A percentile compares a stretch with the other conserved stretches of the same genome.
phyloP scores from a whole-genome alignment of 2,329 filamentous ascomycete genomes.

The Cercospora zeina region DNA sequence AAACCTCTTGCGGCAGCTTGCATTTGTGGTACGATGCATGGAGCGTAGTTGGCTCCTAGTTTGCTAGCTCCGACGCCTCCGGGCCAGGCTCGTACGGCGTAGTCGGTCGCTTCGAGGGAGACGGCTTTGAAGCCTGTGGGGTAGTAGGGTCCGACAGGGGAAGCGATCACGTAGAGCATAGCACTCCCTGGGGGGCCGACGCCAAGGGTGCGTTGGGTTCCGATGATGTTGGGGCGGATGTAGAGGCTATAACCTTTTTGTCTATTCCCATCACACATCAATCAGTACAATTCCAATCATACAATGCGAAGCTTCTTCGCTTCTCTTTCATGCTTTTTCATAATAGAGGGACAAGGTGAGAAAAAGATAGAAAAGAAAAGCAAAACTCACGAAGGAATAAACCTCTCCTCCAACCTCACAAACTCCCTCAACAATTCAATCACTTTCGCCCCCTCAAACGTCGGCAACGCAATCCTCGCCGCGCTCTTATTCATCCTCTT shows the following conservation, averaged over 20 bases:
- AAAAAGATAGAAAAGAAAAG: not conserved
- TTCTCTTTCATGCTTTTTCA: not conserved
- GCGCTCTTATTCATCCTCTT: conserved; percentile 86
- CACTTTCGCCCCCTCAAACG: conserved; percentile 71
- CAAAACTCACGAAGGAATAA: conserved; percentile 73
- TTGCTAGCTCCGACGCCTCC: conserved; percentile 98
- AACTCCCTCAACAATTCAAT: conserved; percentile 81
- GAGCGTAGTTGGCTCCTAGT: conserved; percentile 98
- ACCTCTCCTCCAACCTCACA: conserved; percentile 77
- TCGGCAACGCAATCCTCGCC: conserved; percentile 87
- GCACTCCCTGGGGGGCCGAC: conserved; percentile 90
- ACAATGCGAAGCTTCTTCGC: not conserved
- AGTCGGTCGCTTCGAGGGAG: conserved; percentile 91
- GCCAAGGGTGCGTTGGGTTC: conserved; percentile 90
- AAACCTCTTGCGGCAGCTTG: conserved; percentile 87
- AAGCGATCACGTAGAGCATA: conserved; percentile 91
- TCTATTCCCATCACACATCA: conserved; percentile 37
- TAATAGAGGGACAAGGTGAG: not conserved
- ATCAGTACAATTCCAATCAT: not conserved
- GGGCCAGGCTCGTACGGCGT: conserved; percentile 88
- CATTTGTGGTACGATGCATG: conserved; percentile 94
- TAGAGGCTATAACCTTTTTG: conserved; percentile 87
- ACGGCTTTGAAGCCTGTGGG: conserved; percentile 98
- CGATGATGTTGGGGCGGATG: conserved; percentile 93
- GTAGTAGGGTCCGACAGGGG: conserved; percentile 95